Evolutionary conservation across 768 basidiomycete genomes (phyloP).

Genomic region (Russula compacta): DNA sequence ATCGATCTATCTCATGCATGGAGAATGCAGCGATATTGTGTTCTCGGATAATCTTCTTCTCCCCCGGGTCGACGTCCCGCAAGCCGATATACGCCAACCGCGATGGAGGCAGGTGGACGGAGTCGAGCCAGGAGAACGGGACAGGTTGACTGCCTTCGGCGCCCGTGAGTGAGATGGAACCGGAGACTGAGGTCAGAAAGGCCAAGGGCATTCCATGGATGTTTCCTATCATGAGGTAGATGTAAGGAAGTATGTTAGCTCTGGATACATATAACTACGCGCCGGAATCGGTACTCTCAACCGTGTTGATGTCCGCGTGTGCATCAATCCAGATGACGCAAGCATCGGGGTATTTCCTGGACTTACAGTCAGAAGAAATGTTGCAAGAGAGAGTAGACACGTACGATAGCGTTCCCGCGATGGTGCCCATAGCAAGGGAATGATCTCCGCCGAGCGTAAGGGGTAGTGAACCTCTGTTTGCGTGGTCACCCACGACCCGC

Average conservation of each 20-base stretch:
- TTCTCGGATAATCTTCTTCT: constrained; percentile 81
- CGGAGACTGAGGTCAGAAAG: constrained; percentile 55
- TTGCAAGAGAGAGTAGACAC: constrained; percentile 19
- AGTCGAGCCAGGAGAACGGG: constrained; percentile 50
- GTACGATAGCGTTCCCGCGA: constrained; percentile 78
- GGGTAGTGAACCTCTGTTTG: constrained; percentile 70
- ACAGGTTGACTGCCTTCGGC: neutral
- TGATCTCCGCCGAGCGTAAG: constrained; percentile 96
- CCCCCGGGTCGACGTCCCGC: constrained; percentile 83
- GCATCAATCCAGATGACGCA: constrained; percentile 97
- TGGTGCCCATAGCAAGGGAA: constrained; percentile 92
- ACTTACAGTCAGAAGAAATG: neutral
- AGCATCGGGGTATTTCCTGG: constrained; percentile 63
- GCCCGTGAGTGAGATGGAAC: constrained; percentile 4
- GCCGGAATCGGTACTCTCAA: constrained; percentile 71
- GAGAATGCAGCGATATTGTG: constrained; percentile 65
- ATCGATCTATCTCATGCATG: constrained; percentile 61
- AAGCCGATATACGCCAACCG: constrained; percentile 95
- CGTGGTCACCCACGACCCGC: constrained; percentile 64
- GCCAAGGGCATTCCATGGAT: constrained; percentile 98
- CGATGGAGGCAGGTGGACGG: constrained; percentile 49
- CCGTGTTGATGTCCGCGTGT: constrained; percentile 94
- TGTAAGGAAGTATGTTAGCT: neutral
- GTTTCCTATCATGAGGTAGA: constrained; percentile 49
- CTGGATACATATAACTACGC: constrained; percentile 14